Percentiles rank a stretch among this genome's conserved stretches.
phyloP scores from a whole-genome alignment of 257 asterid genomes.

The Primulina huaijiensis region DNA sequence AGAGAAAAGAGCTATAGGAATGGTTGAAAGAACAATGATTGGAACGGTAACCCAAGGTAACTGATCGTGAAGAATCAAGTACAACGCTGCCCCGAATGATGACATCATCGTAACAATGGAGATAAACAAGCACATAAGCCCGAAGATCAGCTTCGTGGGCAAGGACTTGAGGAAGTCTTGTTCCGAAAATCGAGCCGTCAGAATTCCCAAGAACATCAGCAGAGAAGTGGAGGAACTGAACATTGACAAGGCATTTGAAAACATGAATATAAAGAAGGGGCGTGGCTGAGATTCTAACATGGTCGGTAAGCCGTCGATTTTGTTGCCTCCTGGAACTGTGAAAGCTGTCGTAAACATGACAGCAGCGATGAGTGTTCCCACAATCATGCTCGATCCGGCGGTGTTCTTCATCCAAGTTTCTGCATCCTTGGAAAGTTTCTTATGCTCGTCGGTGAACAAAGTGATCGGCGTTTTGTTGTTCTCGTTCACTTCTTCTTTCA shows the following conservation, averaged over 20 bases:
- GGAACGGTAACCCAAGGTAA: conserved; percentile 30
- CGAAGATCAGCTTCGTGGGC: conserved; percentile 27
- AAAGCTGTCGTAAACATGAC: conserved; percentile 40
- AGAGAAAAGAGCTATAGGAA: too few relatives aligned
- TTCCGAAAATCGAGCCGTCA: conserved; percentile 29
- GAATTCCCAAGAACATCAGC: conserved; percentile 35
- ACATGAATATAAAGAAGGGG: conserved; percentile 28
- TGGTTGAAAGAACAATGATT: neutral
- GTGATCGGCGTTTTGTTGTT: conserved; percentile 25
- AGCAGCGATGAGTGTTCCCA: conserved; percentile 36
- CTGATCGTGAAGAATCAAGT: conserved; percentile 20
- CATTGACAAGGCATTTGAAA: conserved; percentile 32
- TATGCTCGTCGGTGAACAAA: conserved; percentile 27
- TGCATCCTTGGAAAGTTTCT: conserved; percentile 24
- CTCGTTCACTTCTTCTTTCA: conserved; percentile 33
- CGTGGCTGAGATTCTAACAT: conserved; percentile 17
- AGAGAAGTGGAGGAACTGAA: conserved; percentile 29
- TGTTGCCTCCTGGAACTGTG: conserved; percentile 39
- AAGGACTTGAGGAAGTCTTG: conserved; percentile 23
- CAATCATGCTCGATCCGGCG: conserved; percentile 35
- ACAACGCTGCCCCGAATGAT: conserved; percentile 28
- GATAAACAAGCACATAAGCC: conserved; percentile 23
- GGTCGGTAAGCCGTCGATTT: conserved; percentile 18
- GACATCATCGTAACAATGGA: conserved; percentile 29
- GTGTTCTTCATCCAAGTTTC: conserved; percentile 38